Evolutionary conservation across 257 asterid genomes (phyloP).

Genomic region (Solanum appendiculatum): DNA sequence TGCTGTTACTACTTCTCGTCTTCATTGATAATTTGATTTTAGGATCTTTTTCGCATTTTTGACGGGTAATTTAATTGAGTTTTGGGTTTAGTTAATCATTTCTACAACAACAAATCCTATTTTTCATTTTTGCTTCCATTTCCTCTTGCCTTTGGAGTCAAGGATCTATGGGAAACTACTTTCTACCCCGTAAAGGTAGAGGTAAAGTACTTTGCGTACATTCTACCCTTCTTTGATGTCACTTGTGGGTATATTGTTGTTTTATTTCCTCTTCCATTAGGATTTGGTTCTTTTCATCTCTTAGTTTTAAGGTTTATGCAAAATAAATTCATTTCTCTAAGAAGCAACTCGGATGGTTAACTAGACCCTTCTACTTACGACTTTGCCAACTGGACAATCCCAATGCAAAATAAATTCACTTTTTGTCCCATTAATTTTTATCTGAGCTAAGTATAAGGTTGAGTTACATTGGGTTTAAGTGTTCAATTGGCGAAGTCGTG

Average conservation of each 20-base stretch:
- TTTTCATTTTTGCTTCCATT: neutral
- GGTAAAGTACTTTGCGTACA: neutral
- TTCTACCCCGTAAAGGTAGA: neutral
- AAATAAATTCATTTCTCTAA: neutral
- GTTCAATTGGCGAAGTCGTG: neutral
- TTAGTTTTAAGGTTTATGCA: neutral
- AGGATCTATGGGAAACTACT: neutral
- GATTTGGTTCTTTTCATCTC: neutral
- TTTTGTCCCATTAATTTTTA: neutral
- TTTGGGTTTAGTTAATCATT: neutral
- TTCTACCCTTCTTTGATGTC: neutral
- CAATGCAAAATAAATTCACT: neutral
- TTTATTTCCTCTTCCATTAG: neutral
- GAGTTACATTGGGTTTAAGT: neutral
- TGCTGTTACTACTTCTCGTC: neutral
- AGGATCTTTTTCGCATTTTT: neutral
- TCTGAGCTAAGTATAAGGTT: neutral
- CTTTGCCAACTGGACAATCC: neutral
- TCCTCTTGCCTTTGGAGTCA: neutral
- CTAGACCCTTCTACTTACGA: neutral
- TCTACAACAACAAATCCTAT: neutral
- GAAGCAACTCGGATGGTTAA: neutral
- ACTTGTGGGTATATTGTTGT: neutral
- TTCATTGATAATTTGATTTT: neutral
- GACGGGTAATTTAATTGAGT: neutral